These are phyloP conservation scores for Sporodiniella umbellata DNA, from an alignment of 371 early-diverging fungal species.

Conservation along the genomic window DNA sequence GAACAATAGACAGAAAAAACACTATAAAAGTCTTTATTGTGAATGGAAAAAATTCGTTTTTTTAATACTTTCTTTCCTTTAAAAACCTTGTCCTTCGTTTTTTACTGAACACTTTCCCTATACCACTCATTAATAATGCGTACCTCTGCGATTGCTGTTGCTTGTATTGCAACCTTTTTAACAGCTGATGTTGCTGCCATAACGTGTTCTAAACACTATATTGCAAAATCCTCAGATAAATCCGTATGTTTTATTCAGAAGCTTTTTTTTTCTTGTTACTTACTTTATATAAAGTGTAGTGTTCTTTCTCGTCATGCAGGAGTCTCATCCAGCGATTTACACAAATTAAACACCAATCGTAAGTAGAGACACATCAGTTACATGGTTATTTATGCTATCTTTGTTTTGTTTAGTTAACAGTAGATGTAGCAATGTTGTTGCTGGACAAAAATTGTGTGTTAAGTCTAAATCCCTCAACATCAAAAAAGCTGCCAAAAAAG, in stretches of 20 bases:
- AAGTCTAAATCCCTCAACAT: not conserved
- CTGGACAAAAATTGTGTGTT: conserved; percentile 20
- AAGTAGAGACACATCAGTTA: not conserved
- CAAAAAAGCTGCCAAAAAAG: conserved; percentile 4
- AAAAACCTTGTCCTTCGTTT: not conserved
- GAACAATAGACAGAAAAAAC: not conserved
- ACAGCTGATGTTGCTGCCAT: conserved; percentile 20
- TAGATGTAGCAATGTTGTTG: conserved; percentile 21
- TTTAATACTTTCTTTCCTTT: conserved; percentile 1
- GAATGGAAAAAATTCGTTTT: not conserved
- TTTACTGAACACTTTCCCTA: not conserved
- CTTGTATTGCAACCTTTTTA: conserved; percentile 13
- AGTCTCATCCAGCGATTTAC: conserved; percentile 4
- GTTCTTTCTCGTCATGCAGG: conserved; percentile 6
- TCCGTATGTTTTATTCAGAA: conserved; percentile 7
- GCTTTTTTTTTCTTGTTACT: not conserved
- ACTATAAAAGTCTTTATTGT: not conserved
- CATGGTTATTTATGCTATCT: not conserved
- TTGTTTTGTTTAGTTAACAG: conserved; percentile 14
- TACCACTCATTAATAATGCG: conserved; percentile 11
- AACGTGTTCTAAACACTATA: conserved; percentile 14
- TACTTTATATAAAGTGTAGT: conserved; percentile 14
- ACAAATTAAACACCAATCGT: conserved; percentile 8
- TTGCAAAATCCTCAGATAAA: conserved; percentile 3
- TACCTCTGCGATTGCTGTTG: conserved; percentile 18